phyloP scores from a whole-genome alignment of 2,329 filamentous ascomycete genomes.

The Monilinia vaccinii-corymbosi region DNA sequence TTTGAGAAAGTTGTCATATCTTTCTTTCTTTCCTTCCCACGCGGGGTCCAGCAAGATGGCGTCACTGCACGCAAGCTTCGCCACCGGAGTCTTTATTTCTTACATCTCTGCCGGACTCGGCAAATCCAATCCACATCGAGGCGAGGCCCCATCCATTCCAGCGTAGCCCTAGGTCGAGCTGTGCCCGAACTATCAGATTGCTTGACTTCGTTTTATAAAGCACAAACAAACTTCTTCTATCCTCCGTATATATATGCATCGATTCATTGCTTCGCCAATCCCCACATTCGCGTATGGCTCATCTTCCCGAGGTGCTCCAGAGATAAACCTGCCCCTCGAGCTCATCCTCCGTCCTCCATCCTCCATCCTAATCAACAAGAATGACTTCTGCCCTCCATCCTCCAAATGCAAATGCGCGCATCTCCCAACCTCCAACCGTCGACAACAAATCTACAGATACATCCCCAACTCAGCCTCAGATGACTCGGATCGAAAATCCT shows the following conservation, averaged over 20 bases:
- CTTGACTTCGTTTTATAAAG: no score
- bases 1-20: no score
- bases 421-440: not conserved
- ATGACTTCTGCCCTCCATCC: not conserved
- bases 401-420: not conserved
- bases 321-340: no score
- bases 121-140: slow-evolving; percentile 64
- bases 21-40: not conserved
- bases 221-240: no score
- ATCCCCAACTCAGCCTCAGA: not conserved
- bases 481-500: not conserved
- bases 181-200: slow-evolving; percentile 48
- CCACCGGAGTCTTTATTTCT: not conserved
- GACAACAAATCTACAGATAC: not conserved
- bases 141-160: slow-evolving; percentile 54
- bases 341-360: no score
- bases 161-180: slow-evolving; percentile 49
- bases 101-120: no score
- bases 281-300: no score
- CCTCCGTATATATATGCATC: no score
- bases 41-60: not conserved
- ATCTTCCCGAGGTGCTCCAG: no score
- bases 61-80: not conserved
- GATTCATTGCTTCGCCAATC: no score
- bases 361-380: not conserved